Evolutionary conservation across 1,139 yeast species (phyloP).

Genomic region (Taphrina wiesneri): DNA sequence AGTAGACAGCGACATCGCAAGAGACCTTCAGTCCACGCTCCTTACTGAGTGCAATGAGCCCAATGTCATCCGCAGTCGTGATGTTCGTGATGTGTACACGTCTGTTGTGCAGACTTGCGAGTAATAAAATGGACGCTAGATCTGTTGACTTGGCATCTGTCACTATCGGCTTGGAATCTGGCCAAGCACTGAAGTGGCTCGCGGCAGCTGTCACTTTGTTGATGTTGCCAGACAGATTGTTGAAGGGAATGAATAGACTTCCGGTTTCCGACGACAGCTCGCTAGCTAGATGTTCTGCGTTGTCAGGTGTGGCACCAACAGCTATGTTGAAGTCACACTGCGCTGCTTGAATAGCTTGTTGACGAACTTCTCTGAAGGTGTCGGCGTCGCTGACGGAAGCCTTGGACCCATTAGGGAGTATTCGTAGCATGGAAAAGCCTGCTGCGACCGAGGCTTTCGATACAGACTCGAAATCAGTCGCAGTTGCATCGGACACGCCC

Average conservation of each 20-base stretch:
- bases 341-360: slow-evolving; percentile 58
- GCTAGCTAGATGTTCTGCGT: slow-evolving; percentile 58
- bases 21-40: slow-evolving; percentile 79
- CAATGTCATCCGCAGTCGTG: slow-evolving; percentile 75
- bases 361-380: slow-evolving; percentile 60
- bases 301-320: slow-evolving; percentile 76
- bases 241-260: slow-evolving; percentile 77
- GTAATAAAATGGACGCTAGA: slow-evolving; percentile 81
- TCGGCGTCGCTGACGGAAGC: slow-evolving; percentile 68
- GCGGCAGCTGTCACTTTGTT: slow-evolving; percentile 75
- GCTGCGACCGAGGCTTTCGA: slow-evolving; percentile 73
- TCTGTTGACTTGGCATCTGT: slow-evolving; percentile 93
- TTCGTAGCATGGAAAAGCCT: slow-evolving; percentile 85
- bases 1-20: slow-evolving; percentile 81
- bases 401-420: slow-evolving; percentile 69
- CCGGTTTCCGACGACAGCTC: slow-evolving; percentile 70
- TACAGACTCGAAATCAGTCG: slow-evolving; percentile 60
- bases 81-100: slow-evolving; percentile 89
- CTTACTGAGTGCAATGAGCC: slow-evolving; percentile 82
- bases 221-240: slow-evolving; percentile 60
- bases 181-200: slow-evolving; percentile 82
- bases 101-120: slow-evolving; percentile 85
- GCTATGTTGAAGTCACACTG: slow-evolving; percentile 81
- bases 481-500: slow-evolving; percentile 54
- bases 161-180: slow-evolving; percentile 75